Conservation (phyloP, 805 yeast species). For the Zygoascus ofunaensis region DNA sequence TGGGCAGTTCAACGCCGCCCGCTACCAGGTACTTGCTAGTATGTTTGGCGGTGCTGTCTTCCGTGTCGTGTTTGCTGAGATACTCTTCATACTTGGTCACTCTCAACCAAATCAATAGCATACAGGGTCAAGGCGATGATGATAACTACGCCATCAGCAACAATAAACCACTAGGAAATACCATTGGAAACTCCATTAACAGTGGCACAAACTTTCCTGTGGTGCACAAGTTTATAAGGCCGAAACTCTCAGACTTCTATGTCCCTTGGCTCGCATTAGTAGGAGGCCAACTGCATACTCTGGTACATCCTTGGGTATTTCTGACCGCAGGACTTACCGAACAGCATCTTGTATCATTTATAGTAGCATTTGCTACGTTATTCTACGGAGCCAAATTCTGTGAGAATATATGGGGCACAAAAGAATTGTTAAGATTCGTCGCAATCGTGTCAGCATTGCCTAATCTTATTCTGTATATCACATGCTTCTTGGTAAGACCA, state of each 20-base stretch:
- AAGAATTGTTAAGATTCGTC: conserved; percentile 42
- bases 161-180: neutral
- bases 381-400: conserved; percentile 53
- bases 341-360: conserved; percentile 33
- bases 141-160: neutral
- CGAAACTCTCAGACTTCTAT: conserved; percentile 39
- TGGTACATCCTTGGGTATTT: conserved; percentile 40
- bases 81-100: conserved; percentile 27
- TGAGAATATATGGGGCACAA: conserved; percentile 56
- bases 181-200: conserved; percentile 9
- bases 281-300: conserved; percentile 31
- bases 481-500: conserved; percentile 3
- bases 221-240: conserved; percentile 17
- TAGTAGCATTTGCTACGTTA: conserved; percentile 32
- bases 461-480: conserved; percentile 30
- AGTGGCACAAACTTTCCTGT: conserved; percentile 11
- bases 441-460: conserved; percentile 31
- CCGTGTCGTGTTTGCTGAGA: conserved; percentile 26
- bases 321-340: conserved; percentile 41
- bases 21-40: conserved; percentile 26
- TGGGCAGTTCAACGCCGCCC: conserved; percentile 22
- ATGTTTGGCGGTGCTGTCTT: conserved; percentile 18
- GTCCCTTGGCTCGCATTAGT: conserved; percentile 45
- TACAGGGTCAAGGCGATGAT: neutral
- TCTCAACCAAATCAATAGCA: conserved; percentile 5